These are phyloP conservation scores for Phytophthora boehmeriae DNA, from an alignment of 352 stramenopile species.

Conservation along the genomic window DNA sequence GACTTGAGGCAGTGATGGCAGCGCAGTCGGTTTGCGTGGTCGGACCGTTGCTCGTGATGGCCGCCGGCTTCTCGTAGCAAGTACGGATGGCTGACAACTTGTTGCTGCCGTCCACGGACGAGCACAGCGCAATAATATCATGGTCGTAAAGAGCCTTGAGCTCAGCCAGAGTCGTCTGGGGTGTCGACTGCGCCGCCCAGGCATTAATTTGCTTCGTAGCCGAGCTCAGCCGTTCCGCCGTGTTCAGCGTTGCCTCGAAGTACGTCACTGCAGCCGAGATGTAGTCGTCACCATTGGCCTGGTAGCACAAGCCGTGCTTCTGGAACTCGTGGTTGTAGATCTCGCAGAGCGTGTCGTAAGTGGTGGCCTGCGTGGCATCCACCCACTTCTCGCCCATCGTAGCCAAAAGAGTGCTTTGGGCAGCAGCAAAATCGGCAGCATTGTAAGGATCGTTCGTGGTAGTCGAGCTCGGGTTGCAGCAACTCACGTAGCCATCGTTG, in stretches of 20 bases:
- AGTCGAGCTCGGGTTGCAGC: constrained; percentile 71
- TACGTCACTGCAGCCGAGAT: constrained; percentile 64
- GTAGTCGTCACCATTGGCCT: constrained; percentile 54
- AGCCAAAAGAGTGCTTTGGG: constrained; percentile 46
- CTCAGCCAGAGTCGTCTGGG: constrained; percentile 44
- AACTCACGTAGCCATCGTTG: constrained; percentile 71
- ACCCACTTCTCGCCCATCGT: constrained; percentile 71
- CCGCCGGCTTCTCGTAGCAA: constrained; percentile 57
- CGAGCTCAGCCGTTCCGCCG: constrained; percentile 40
- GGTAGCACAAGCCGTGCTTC: constrained; percentile 85
- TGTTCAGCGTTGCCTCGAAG: constrained; percentile 67
- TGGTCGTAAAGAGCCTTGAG: constrained; percentile 64
- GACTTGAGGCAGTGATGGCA: constrained; percentile 38
- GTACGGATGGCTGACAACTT: constrained; percentile 71
- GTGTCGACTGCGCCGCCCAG: constrained; percentile 44
- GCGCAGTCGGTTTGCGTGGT: constrained; percentile 61
- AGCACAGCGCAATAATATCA: constrained; percentile 72
- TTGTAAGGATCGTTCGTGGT: constrained; percentile 66
- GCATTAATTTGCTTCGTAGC: constrained; percentile 63
- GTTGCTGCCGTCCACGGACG: constrained; percentile 54
- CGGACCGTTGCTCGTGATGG: constrained; percentile 41
- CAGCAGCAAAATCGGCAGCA: constrained; percentile 44
- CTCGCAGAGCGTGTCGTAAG: constrained; percentile 73
- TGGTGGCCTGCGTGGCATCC: constrained; percentile 60
- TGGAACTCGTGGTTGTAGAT: constrained; percentile 88